Conservation (phyloP, 306 rosid species). For the Fragaria nilgerrensis region DNA sequence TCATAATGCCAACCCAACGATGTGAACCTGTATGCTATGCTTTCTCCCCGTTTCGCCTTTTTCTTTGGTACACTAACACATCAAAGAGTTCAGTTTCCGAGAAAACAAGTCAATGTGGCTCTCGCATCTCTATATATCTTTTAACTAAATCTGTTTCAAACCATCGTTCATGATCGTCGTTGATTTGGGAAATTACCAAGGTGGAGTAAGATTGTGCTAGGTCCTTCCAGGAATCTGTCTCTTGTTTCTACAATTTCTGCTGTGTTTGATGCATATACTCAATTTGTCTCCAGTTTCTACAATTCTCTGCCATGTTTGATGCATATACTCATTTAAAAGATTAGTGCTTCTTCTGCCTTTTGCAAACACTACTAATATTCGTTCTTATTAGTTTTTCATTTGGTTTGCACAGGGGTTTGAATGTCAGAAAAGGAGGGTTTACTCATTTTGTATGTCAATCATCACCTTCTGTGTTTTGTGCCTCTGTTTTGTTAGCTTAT, state of each 20-base stretch:
- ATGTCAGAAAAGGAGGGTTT: conserved; percentile 12
- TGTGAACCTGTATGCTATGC: neutral
- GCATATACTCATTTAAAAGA: neutral
- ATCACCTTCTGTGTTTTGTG: conserved; percentile 9
- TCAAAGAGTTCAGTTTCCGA: conserved; percentile 14
- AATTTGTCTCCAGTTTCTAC: neutral
- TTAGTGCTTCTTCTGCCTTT: neutral
- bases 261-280: neutral
- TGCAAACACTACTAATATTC: neutral
- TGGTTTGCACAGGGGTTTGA: conserved; percentile 24
- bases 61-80: neutral
- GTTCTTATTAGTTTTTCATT: conserved; percentile 1
- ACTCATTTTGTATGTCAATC: neutral
- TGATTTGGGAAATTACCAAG: neutral
- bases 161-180: conserved; percentile 13
- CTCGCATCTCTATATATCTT: conserved; percentile 20
- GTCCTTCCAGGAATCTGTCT: neutral
- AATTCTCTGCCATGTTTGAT: neutral
- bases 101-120: conserved; percentile 24
- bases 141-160: conserved; percentile 28
- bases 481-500: conserved; percentile 10
- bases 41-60: neutral
- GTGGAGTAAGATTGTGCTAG: neutral
- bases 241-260: neutral
- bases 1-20: neutral